phyloP scores from a whole-genome alignment of 2,329 filamentous ascomycete species.

The Ceratocystis lukuohia region DNA sequence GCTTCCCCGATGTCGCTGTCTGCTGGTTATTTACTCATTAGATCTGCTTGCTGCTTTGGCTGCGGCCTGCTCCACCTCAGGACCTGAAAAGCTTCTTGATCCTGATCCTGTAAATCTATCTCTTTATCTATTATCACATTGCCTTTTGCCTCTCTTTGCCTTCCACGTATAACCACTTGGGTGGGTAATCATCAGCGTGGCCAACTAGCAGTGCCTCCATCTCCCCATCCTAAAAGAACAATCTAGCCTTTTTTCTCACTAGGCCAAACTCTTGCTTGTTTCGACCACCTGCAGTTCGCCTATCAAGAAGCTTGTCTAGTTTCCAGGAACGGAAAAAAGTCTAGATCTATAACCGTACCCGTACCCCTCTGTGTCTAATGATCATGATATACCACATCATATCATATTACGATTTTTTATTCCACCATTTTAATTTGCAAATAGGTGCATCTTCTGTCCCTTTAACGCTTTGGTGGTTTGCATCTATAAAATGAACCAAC shows the following conservation, averaged over 20 bases:
- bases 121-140: neutral
- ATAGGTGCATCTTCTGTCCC: too few relatives aligned
- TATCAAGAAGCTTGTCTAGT: neutral
- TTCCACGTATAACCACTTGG: neutral
- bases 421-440: too few relatives aligned
- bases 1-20: slow-evolving; percentile 6
- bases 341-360: neutral
- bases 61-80: slow-evolving; percentile 1
- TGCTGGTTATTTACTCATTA: neutral
- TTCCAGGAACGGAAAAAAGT: neutral
- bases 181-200: neutral
- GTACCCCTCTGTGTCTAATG: neutral
- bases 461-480: too few relatives aligned
- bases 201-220: neutral
- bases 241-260: neutral
- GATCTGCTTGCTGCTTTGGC: neutral
- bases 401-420: too few relatives aligned
- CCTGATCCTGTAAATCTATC: slow-evolving; percentile 13
- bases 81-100: slow-evolving; percentile 15
- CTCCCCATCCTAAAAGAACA: neutral
- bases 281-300: neutral
- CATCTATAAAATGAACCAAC: too few relatives aligned
- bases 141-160: neutral
- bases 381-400: too few relatives aligned
- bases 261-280: neutral